Percentiles rank a stretch among this genome's conserved stretches.
These are phyloP conservation scores for Rubus idaeus DNA, from an alignment of 306 rosid genomes.

Conservation along the genomic window DNA sequence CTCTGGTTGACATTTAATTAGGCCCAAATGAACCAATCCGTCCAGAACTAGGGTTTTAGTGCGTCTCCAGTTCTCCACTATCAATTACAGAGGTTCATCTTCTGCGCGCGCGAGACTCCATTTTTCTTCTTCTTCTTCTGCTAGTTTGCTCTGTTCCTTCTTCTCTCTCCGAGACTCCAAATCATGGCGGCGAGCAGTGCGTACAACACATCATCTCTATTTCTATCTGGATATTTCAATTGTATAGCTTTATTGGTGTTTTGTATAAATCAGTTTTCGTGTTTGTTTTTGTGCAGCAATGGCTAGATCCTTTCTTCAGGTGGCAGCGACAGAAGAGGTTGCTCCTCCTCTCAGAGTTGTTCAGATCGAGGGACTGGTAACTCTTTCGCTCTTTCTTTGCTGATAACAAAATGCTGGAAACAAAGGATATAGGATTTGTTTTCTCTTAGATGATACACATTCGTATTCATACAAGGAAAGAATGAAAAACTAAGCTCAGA, in stretches of 20 bases:
- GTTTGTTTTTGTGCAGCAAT: conserved; percentile 42
- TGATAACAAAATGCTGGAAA: neutral
- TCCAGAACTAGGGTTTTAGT: conserved; percentile 1
- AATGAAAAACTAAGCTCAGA: neutral
- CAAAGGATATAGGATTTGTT: neutral
- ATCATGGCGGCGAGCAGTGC: conserved; percentile 30
- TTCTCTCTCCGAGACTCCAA: neutral
- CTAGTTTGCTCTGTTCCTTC: neutral
- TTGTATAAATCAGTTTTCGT: neutral
- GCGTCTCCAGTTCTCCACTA: neutral
- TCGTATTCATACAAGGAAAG: neutral
- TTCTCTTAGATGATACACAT: neutral
- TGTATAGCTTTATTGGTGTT: neutral
- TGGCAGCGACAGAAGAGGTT: conserved; percentile 84
- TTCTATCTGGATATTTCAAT: neutral
- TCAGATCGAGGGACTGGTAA: conserved; percentile 96
- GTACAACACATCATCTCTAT: neutral
- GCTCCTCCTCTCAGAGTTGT: conserved; percentile 85
- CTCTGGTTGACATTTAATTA: no score
- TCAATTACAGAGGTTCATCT: neutral
- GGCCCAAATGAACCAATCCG: no score
- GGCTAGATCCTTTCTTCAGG: conserved; percentile 83
- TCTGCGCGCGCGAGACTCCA: neutral
- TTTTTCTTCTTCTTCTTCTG: neutral
- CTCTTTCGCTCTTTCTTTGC: neutral